phyloP scores from a whole-genome alignment of 176 grass and related monocot species.

The Tillandsia fasciculata region DNA sequence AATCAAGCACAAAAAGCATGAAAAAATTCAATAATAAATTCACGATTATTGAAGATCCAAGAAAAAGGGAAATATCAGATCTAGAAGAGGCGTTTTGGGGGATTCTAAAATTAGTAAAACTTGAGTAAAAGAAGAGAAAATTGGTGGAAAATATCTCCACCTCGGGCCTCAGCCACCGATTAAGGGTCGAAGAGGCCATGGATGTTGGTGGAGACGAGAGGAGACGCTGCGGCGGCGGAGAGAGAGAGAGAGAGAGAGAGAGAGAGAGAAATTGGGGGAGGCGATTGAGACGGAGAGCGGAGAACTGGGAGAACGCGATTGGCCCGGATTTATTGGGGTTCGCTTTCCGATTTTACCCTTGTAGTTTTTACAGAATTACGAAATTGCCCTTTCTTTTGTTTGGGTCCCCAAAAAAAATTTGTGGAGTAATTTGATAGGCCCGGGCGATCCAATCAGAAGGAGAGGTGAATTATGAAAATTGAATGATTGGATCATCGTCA shows the following conservation, averaged over 20 bases:
- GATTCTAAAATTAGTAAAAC: background rate
- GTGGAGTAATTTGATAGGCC: too few species aligned
- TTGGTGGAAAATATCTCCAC: constrained; percentile 16
- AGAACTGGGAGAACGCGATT: background rate
- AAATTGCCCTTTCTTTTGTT: constrained; percentile 3
- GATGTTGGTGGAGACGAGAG: background rate
- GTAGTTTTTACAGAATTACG: constrained; percentile 22
- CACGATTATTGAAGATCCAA: background rate
- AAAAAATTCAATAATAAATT: background rate
- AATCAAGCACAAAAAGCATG: background rate
- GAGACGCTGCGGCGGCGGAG: constrained; percentile 20
- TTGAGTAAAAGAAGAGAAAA: constrained; percentile 26
- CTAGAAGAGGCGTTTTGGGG: background rate
- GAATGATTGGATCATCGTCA: too few species aligned
- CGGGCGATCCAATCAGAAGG: too few species aligned
- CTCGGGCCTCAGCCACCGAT: constrained; percentile 74
- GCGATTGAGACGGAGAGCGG: background rate
- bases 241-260: constrained; percentile 5
- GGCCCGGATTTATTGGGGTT: constrained; percentile 22
- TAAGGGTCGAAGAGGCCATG: constrained; percentile 43
- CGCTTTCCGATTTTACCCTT: background rate
- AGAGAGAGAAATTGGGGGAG: constrained; percentile 8
- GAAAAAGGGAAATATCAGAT: background rate
- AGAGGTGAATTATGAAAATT: too few species aligned
- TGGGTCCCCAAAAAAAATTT: too few species aligned